Conservation (phyloP, 139 green algal genomes). For the Chlamydomonas eustigma region DNA sequence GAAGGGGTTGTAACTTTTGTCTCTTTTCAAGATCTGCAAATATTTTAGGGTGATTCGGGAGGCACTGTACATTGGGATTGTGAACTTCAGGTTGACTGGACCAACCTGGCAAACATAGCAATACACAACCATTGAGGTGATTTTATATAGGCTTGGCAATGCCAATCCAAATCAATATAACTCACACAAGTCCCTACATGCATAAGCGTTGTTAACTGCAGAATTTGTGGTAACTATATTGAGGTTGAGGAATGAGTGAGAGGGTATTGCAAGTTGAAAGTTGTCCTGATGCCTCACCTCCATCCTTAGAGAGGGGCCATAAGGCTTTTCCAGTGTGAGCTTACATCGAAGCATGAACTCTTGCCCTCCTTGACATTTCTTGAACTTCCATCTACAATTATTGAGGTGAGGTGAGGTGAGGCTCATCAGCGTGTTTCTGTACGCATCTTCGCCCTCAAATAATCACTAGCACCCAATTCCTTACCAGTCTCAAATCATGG, state of each 20-base stretch:
- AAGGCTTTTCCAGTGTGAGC: constrained; percentile 59
- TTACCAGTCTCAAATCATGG: not conserved
- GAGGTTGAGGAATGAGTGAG: too few relatives aligned
- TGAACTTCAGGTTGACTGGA: constrained; percentile 90
- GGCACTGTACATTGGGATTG: constrained; percentile 79
- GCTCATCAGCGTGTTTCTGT: too few relatives aligned
- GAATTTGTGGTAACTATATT: too few relatives aligned
- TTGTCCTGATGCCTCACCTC: constrained; percentile 33
- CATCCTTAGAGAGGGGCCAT: constrained; percentile 29
- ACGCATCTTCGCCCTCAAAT: too few relatives aligned
- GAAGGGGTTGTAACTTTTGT: constrained; percentile 72
- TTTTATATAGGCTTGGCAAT: too few relatives aligned
- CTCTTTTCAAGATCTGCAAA: constrained; percentile 75
- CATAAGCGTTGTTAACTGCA: too few relatives aligned
- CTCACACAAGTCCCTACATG: too few relatives aligned
- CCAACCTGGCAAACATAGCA: constrained; percentile 77
- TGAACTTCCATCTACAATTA: constrained; percentile 25
- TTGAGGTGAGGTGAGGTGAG: too few relatives aligned
- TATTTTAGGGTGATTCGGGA: constrained; percentile 64
- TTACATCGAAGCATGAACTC: constrained; percentile 50
- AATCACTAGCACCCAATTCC: not conserved
- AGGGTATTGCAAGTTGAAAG: too few relatives aligned
- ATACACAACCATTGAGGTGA: too few relatives aligned
- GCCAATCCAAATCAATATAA: too few relatives aligned
- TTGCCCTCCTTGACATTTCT: constrained; percentile 31